A percentile compares a stretch with the other conserved stretches of the same genome.
phyloP scores from a whole-genome alignment of 305 asterid genomes.

The Fraxinus sp. region DNA sequence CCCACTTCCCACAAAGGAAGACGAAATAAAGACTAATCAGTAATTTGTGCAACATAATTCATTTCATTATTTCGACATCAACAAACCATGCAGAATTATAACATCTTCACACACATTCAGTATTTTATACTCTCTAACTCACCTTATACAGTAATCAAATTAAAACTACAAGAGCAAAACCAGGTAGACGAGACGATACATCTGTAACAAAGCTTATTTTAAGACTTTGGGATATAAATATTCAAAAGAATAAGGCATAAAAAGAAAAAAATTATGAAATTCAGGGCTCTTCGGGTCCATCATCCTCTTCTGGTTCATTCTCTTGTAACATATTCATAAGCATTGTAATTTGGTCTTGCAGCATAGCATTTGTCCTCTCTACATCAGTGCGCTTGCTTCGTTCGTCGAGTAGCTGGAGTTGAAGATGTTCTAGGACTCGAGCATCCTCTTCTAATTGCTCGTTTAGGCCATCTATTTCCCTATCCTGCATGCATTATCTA shows the following conservation, averaged over 20 bases:
- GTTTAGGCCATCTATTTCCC: conserved; percentile 84
- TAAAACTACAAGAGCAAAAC: background rate
- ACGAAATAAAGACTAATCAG: background rate
- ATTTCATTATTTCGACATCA: background rate
- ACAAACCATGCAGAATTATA: background rate
- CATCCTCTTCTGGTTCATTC: conserved; percentile 53
- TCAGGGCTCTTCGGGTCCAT: conserved; percentile 34
- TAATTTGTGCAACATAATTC: background rate
- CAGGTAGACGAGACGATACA: background rate
- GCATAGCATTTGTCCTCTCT: conserved; percentile 72
- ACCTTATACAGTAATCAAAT: background rate
- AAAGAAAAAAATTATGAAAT: conserved; percentile 2
- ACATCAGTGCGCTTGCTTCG: conserved; percentile 83
- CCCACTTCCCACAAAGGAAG: background rate
- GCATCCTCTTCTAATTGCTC: conserved; percentile 90
- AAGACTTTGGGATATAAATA: background rate
- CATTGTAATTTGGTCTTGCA: conserved; percentile 73
- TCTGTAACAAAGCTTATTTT: background rate
- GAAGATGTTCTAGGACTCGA: conserved; percentile 71
- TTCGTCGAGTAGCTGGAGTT: conserved; percentile 81
- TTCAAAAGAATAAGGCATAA: conserved; percentile 25
- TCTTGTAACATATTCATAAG: conserved; percentile 90
- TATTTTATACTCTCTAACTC: background rate
- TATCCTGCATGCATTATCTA: conserved; percentile 53
- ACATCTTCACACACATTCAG: background rate